Evolutionary conservation across 164 flowering plant genomes (phyloP).

Genomic region (Taxillus chinensis): DNA sequence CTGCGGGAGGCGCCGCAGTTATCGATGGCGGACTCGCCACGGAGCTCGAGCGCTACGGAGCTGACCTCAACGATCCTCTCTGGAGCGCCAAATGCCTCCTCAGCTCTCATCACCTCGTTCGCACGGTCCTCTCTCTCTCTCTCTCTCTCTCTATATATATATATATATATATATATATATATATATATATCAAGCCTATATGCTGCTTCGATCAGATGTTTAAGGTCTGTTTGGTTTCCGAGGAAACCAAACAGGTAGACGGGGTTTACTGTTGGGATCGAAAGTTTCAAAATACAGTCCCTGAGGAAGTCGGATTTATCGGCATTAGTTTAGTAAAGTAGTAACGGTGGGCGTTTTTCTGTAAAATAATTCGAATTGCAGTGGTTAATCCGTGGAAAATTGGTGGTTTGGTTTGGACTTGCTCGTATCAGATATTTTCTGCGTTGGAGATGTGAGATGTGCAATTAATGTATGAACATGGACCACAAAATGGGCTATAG

Average conservation of each 20-base stretch:
- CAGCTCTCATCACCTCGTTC: not conserved
- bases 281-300: too few species aligned
- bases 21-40: constrained; percentile 2
- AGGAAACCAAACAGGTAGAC: not conserved
- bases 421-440: not conserved
- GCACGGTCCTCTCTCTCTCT: constrained; percentile 1
- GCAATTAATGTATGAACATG: not conserved
- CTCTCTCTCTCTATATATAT: not conserved
- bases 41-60: constrained; percentile 2
- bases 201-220: too few species aligned
- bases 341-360: not conserved
- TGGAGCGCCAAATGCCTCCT: constrained; percentile 5
- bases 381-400: not conserved
- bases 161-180: too few species aligned
- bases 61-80: not conserved
- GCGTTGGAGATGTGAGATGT: not conserved
- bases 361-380: not conserved
- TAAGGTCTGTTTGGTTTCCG: not conserved
- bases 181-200: too few species aligned
- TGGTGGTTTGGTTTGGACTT: not conserved
- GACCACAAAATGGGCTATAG: not conserved
- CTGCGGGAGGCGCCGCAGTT: not conserved
- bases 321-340: not conserved
- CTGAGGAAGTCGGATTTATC: too few species aligned
- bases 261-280: not conserved